Conservation (phyloP, 2,329 filamentous ascomycete species). For the Fusarium sp. region DNA sequence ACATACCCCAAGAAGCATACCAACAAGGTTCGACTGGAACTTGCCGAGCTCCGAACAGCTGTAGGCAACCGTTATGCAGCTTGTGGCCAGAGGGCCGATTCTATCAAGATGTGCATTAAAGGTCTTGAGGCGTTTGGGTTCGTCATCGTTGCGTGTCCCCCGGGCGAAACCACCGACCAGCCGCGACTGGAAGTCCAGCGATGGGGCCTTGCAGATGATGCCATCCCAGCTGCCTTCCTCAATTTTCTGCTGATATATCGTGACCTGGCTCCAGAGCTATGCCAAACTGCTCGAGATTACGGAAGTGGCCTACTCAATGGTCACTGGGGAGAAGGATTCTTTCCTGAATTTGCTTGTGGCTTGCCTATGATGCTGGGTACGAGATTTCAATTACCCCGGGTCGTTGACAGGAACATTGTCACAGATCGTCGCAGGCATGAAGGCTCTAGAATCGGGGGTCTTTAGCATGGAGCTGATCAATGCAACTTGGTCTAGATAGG, state of each 20-base stretch:
- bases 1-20: constrained; percentile 37
- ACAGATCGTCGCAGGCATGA: too few species aligned
- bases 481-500: too few species aligned
- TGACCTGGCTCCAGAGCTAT: not conserved
- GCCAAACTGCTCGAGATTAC: not conserved
- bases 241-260: constrained; percentile 4
- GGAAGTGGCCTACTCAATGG: constrained; percentile 5
- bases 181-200: constrained; percentile 12
- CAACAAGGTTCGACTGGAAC: constrained; percentile 1
- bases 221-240: constrained; percentile 1
- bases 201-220: constrained; percentile 5
- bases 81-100: not conserved
- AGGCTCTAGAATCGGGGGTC: too few species aligned
- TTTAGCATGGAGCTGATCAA: too few species aligned
- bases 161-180: not conserved
- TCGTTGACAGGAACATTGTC: too few species aligned
- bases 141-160: constrained; percentile 6
- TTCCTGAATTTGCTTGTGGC: not conserved
- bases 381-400: too few species aligned
- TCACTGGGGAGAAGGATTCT: constrained; percentile 7
- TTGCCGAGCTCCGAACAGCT: not conserved
- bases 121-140: constrained; percentile 17
- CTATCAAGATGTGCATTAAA: constrained; percentile 3
- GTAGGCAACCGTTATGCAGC: not conserved
- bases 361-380: too few species aligned